Percentiles rank a stretch among this genome's conserved stretches.
Evolutionary conservation across 176 grass and related monocot species (phyloP).

Genomic region (Phoenix roebelenii): DNA sequence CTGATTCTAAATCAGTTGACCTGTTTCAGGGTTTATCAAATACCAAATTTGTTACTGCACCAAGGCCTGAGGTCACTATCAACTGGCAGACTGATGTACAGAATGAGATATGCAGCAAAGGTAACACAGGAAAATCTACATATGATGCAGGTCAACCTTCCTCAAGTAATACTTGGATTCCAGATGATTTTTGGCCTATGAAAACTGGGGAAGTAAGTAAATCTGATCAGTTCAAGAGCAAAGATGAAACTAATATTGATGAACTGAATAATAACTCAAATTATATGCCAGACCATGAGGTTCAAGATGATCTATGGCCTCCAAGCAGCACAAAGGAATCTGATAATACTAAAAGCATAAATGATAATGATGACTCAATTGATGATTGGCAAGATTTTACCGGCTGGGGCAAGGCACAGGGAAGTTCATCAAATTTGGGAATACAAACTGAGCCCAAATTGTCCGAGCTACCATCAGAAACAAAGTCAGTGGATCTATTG

Average conservation of each 20-base stretch:
- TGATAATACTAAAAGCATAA: too few relatives aligned
- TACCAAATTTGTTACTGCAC: constrained; percentile 20
- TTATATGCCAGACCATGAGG: too few relatives aligned
- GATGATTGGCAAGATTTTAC: too few relatives aligned
- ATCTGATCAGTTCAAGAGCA: constrained; percentile 19
- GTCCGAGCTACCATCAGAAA: too few relatives aligned
- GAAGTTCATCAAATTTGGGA: too few relatives aligned
- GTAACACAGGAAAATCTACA: constrained; percentile 16
- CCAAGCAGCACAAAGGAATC: too few relatives aligned
- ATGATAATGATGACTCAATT: too few relatives aligned
- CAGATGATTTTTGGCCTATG: constrained; percentile 30
- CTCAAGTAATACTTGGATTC: constrained; percentile 14
- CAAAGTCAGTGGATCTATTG: not conserved
- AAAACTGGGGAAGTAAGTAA: constrained; percentile 13
- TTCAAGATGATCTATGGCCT: too few relatives aligned
- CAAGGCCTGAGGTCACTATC: constrained; percentile 15
- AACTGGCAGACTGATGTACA: constrained; percentile 18
- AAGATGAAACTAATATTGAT: constrained; percentile 25
- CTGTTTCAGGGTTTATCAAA: constrained; percentile 37
- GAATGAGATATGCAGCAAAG: constrained; percentile 29
- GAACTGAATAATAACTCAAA: constrained; percentile 1
- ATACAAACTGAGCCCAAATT: too few relatives aligned
- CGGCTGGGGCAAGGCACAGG: too few relatives aligned
- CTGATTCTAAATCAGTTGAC: constrained; percentile 32
- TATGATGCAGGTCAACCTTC: constrained; percentile 27